Base-by-base conservation (phyloP, 768 basidiomycete genomes). In the Hebeloma cylindrosporum region DNA sequence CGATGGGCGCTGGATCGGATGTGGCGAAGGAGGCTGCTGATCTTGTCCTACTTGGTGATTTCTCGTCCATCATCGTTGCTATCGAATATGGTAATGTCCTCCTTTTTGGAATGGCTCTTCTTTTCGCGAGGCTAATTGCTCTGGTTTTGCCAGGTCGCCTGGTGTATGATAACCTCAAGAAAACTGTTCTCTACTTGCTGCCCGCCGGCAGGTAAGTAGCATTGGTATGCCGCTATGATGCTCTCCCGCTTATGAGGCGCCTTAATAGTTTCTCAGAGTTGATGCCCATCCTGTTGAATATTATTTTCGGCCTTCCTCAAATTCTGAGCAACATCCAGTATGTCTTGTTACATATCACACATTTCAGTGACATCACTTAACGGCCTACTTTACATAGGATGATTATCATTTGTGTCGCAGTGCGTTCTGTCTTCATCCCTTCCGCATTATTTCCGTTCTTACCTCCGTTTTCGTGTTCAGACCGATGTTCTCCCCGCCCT, bases 131-230 rank as follows among this genome's bases (percentile, higher is more conserved):
- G 23, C 11, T 39, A 6, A 33, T n/a, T 37, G 28, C 17, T 23
- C 21, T 29, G n/a, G 20, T 30, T 1, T 18, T n/a, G n/a, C 11
- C 27, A 62, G 59, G 84, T 49, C 77, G 80, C 27, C 67, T 82
- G 10, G 77, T 79, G 13, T 83, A 77, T 53, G 81, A 83, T 56
- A 85, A 85, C 52, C 65, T 85, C 25, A 74, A 78, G 67, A 77
- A 82, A 66, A 64, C 74, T 11, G 71, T 73, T 4, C 48, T 78
- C n/a, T 75, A 78, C 42, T 61, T 77, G 10, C 60, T 77, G 30
- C 74, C 74, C 6, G 75, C 74, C 30, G 74, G 76, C 56, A 68
- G 70, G 62, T 79, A 63, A 56, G 40, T 62, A n/a, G n/a, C n/a
- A n/a, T n/a, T n/a, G n/a, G n/a, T n/a, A n/a, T n/a, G n/a, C n/a